Evolutionary conservation across 805 yeast genomes (phyloP).

Genomic region (Lachancea waltii): DNA sequence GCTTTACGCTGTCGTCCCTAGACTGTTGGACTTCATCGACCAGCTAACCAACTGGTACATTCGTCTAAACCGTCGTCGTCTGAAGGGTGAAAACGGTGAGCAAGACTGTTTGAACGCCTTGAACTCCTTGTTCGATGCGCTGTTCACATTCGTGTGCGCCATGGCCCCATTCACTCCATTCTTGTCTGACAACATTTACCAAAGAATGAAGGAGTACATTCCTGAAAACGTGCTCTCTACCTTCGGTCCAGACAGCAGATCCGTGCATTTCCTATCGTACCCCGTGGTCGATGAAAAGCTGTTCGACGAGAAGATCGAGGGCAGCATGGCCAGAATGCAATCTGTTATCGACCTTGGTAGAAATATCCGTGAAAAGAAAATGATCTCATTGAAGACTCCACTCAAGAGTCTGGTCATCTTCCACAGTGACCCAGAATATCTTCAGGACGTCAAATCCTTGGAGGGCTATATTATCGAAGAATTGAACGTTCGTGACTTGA

Average conservation of each 20-base stretch:
- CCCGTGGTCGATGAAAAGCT: slow-evolving; percentile 78
- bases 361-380: slow-evolving; percentile 92
- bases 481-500: slow-evolving; percentile 81
- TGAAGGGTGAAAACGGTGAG: slow-evolving; percentile 87
- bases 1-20: slow-evolving; percentile 94
- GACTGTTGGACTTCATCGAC: slow-evolving; percentile 79
- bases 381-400: slow-evolving; percentile 91
- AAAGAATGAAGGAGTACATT: slow-evolving; percentile 58
- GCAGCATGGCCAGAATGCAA: slow-evolving; percentile 93
- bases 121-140: slow-evolving; percentile 85
- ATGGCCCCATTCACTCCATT: slow-evolving; percentile 99
- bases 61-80: slow-evolving; percentile 95
- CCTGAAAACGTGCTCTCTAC: slow-evolving; percentile 48
- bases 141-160: slow-evolving; percentile 82
- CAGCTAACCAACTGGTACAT: slow-evolving; percentile 98
- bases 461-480: slow-evolving; percentile 80
- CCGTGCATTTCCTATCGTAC: slow-evolving; percentile 90
- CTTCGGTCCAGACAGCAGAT: slow-evolving; percentile 56
- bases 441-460: slow-evolving; percentile 71
- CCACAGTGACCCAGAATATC: slow-evolving; percentile 68
- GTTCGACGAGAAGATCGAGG: slow-evolving; percentile 76
- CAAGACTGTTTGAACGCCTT: slow-evolving; percentile 82
- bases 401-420: slow-evolving; percentile 80
- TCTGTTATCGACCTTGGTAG: slow-evolving; percentile 94
- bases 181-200: slow-evolving; percentile 84